Evolutionary conservation across 345 rosid species (phyloP).

Genomic region (Garcia nutans): DNA sequence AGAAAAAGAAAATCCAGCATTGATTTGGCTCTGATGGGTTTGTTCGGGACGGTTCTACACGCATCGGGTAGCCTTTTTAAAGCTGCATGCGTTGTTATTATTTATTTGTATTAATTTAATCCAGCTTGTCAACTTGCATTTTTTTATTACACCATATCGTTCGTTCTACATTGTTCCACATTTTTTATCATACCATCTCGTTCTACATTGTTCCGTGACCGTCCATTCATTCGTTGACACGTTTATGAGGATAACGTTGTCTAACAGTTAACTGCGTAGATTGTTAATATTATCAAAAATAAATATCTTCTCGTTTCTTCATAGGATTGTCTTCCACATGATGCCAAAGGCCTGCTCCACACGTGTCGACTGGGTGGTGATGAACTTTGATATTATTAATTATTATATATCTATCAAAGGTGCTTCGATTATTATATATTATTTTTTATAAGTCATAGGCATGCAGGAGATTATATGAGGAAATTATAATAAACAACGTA

Average conservation of each 20-base stretch:
- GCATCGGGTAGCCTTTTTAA: neutral
- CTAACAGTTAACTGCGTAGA: too few species aligned
- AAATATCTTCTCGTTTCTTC: neutral
- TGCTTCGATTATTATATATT: neutral
- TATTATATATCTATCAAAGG: neutral
- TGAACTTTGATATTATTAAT: neutral
- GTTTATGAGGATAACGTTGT: neutral
- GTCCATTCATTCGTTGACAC: neutral
- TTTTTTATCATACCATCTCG: neutral
- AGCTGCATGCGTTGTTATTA: neutral
- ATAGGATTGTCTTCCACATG: neutral
- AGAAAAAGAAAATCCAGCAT: neutral
- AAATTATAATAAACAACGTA: too few species aligned
- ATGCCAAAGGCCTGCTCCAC: neutral
- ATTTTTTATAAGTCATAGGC: neutral
- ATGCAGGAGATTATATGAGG: too few species aligned
- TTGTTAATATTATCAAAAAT: too few species aligned
- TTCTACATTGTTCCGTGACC: neutral
- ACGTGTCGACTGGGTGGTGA: neutral
- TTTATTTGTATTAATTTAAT: neutral
- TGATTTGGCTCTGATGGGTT: constrained; percentile 12
- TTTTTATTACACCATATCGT: neutral
- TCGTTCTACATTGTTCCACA: neutral
- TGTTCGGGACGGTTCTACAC: constrained; percentile 9
- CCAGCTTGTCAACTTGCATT: neutral